Percentiles rank a stretch among this genome's conserved stretches.
Conservation (phyloP, 306 rosid genomes). For the Styphnolobium japonicum region DNA sequence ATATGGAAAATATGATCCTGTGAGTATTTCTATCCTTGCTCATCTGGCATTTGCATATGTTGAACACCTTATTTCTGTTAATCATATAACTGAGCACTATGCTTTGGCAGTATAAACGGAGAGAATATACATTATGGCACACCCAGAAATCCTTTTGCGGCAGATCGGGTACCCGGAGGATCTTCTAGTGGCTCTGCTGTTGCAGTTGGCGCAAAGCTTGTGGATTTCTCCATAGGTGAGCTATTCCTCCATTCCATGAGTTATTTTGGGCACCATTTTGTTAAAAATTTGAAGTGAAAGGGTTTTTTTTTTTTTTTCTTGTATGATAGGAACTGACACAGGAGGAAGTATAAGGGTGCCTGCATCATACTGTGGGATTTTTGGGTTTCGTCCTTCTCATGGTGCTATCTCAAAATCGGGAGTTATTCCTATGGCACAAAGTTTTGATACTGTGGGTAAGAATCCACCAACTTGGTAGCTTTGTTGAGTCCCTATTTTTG, state of each 20-base stretch:
- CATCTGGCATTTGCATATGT: not conserved
- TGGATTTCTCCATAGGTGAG: conserved; percentile 81
- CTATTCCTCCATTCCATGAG: conserved; percentile 12
- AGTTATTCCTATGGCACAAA: conserved; percentile 87
- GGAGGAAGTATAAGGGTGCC: conserved; percentile 96
- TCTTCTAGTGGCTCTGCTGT: conserved; percentile 63
- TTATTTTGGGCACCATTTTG: conserved; percentile 12
- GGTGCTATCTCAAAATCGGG: conserved; percentile 60
- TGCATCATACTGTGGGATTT: conserved; percentile 87
- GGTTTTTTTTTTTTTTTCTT: not conserved
- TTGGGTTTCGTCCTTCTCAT: conserved; percentile 91
- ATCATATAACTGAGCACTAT: not conserved
- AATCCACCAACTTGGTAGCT: not conserved
- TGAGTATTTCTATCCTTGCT: not conserved
- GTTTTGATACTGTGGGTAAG: conserved; percentile 89
- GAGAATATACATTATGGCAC: conserved; percentile 52
- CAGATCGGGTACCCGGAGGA: conserved; percentile 54
- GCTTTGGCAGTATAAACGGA: conserved; percentile 47
- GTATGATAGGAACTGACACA: conserved; percentile 76
- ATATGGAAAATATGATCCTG: not conserved
- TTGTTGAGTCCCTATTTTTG: not conserved
- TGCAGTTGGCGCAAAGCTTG: conserved; percentile 82
- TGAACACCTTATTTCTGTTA: not conserved
- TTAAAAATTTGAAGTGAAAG: not conserved
- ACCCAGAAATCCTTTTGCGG: conserved; percentile 51